phyloP scores from a whole-genome alignment of 768 basidiomycete species.

The Panaeolus cyanescens region DNA sequence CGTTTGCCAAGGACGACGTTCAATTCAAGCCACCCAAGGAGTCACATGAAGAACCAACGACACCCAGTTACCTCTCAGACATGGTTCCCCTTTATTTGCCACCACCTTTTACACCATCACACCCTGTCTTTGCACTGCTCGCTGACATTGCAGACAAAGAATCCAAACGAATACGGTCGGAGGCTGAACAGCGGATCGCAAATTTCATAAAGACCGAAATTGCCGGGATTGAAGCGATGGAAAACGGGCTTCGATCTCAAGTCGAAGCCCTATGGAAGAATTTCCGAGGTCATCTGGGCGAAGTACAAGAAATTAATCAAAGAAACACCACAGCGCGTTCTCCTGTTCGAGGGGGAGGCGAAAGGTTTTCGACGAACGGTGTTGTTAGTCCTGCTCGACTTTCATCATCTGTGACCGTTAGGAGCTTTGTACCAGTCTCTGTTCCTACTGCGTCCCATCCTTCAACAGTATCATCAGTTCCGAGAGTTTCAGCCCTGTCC shows the following conservation, averaged over 20 bases:
- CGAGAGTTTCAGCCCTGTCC: constrained; percentile 63
- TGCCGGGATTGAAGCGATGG: constrained; percentile 55
- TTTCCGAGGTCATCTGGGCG: constrained; percentile 50
- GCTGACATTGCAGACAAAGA: constrained; percentile 55
- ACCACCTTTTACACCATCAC: constrained; percentile 75
- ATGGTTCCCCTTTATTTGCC: constrained; percentile 69
- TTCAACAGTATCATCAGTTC: constrained; percentile 35
- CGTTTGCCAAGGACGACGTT: constrained; percentile 23
- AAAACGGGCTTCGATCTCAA: constrained; percentile 53
- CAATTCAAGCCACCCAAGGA: constrained; percentile 18
- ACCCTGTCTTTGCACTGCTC: constrained; percentile 70
- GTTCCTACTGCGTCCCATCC: constrained; percentile 37
- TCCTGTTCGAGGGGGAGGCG: constrained; percentile 12
- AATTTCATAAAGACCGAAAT: constrained; percentile 54
- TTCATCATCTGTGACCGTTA: constrained; percentile 41
- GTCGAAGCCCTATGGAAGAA: constrained; percentile 66
- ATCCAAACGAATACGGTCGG: constrained; percentile 54
- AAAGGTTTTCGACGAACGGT: constrained; percentile 17
- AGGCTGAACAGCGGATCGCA: constrained; percentile 60
- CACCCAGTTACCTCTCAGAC: constrained; percentile 46
- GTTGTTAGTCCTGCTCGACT: constrained; percentile 12
- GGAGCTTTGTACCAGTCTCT: constrained; percentile 57
- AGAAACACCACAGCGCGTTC: constrained; percentile 13
- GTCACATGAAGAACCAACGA: constrained; percentile 26
- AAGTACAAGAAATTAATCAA: constrained; percentile 39